Conservation (phyloP, 306 rosid genomes). For the Comarum palustre region DNA sequence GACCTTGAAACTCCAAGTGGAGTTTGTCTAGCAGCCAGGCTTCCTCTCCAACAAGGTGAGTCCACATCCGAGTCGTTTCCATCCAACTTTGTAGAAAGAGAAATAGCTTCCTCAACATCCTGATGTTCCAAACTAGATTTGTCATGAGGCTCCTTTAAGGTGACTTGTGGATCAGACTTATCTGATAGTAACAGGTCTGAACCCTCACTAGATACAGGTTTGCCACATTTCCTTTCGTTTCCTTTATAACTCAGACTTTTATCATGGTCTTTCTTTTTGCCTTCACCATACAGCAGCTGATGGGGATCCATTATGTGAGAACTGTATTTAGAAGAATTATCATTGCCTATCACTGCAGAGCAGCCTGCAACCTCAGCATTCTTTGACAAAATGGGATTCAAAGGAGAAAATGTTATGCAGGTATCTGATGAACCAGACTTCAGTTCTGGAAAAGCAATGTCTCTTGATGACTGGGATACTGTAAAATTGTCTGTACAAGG, state of each 20-base stretch:
- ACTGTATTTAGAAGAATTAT: conserved; percentile 13
- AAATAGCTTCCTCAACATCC: conserved; percentile 2
- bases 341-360: neutral
- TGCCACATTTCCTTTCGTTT: conserved; percentile 4
- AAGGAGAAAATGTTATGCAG: neutral
- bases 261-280: conserved; percentile 18
- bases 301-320: neutral
- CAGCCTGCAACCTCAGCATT: neutral
- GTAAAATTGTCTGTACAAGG: neutral
- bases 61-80: conserved; percentile 58
- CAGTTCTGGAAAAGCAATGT: conserved; percentile 2
- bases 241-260: conserved; percentile 6
- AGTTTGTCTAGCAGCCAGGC: conserved; percentile 25
- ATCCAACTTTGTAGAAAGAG: conserved; percentile 24
- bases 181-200: neutral
- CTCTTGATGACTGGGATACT: neutral
- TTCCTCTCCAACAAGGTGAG: conserved; percentile 71
- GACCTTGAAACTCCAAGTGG: conserved; percentile 33
- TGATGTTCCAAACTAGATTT: neutral
- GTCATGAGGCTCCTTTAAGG: neutral
- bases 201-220: conserved; percentile 8
- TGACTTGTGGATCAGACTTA: conserved; percentile 9
- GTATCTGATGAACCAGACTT: conserved; percentile 9
- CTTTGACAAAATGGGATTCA: neutral
- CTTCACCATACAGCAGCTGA: conserved; percentile 8